phyloP scores from a whole-genome alignment of 1,284 basidiomycete species.

The Lentinula novae-zelandiae region DNA sequence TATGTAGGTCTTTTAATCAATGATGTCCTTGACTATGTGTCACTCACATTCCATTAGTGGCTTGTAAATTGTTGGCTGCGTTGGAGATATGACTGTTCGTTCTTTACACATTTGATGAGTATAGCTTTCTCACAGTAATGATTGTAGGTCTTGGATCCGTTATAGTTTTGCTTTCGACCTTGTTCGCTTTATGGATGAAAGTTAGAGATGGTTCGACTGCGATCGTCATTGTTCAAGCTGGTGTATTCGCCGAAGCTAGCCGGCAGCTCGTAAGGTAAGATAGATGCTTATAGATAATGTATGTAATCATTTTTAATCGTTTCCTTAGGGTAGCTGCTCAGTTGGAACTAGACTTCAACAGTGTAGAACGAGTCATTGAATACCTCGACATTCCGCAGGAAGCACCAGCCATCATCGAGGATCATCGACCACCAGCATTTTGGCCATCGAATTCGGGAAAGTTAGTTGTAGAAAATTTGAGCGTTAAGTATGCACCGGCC shows the following conservation, averaged over 20 bases:
- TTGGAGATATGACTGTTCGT: slow-evolving; percentile 67
- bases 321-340: slow-evolving; percentile 54
- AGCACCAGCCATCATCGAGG: slow-evolving; percentile 61
- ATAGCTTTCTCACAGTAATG: not conserved
- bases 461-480: slow-evolving; percentile 58
- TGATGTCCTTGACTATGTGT: not conserved
- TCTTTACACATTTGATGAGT: not conserved
- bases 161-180: slow-evolving; percentile 70
- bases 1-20: slow-evolving; percentile 44
- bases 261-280: slow-evolving; percentile 57
- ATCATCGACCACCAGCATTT: slow-evolving; percentile 63
- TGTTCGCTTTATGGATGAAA: slow-evolving; percentile 66
- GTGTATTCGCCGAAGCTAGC: slow-evolving; percentile 66
- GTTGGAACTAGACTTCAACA: slow-evolving; percentile 72
- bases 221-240: slow-evolving; percentile 76
- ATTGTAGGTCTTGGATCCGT: slow-evolving; percentile 64
- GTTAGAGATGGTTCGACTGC: slow-evolving; percentile 73
- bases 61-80: slow-evolving; percentile 64
- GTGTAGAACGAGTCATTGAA: slow-evolving; percentile 81
- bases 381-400: slow-evolving; percentile 80
- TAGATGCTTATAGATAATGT: not conserved
- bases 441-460: slow-evolving; percentile 69
- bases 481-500: slow-evolving; percentile 71
- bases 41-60: slow-evolving; percentile 42
- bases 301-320: not conserved